Evolutionary conservation across 2,329 filamentous ascomycete genomes (phyloP).

Genomic region (Colletotrichum tabaci): DNA sequence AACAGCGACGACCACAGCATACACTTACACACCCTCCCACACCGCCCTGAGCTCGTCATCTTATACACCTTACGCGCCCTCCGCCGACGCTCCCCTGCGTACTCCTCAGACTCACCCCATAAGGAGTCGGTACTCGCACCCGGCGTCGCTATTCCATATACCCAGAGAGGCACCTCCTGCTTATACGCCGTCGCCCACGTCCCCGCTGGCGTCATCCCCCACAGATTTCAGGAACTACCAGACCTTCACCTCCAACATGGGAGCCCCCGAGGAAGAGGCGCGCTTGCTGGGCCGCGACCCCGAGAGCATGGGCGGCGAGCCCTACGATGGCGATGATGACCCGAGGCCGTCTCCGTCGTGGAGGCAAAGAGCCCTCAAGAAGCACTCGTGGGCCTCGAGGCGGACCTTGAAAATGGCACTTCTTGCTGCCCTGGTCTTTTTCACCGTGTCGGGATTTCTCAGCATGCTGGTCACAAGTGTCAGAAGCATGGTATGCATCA

Average conservation of each 20-base stretch:
- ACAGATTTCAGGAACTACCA: constrained; percentile 55
- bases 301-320: constrained; percentile 62
- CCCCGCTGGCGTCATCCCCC: constrained; percentile 51
- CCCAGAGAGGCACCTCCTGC: constrained; percentile 64
- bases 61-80: constrained; percentile 41
- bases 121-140: constrained; percentile 17
- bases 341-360: constrained; percentile 43
- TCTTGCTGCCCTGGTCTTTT: constrained; percentile 52
- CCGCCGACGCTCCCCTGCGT: constrained; percentile 35
- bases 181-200: constrained; percentile 60
- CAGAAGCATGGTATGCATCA: constrained; percentile 51
- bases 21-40: constrained; percentile 1
- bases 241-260: constrained; percentile 62
- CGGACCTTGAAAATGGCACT: constrained; percentile 50
- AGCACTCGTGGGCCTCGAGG: constrained; percentile 41
- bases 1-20: neutral
- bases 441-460: constrained; percentile 50
- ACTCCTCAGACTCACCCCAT: constrained; percentile 40
- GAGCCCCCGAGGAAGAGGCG: constrained; percentile 58
- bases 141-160: constrained; percentile 39
- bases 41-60: constrained; percentile 35
- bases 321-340: constrained; percentile 40
- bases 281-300: constrained; percentile 59
- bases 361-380: constrained; percentile 45
- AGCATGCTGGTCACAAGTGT: constrained; percentile 43